Evolutionary conservation across 2,329 filamentous ascomycete species (phyloP).

Genomic region (Nemania diffusa): DNA sequence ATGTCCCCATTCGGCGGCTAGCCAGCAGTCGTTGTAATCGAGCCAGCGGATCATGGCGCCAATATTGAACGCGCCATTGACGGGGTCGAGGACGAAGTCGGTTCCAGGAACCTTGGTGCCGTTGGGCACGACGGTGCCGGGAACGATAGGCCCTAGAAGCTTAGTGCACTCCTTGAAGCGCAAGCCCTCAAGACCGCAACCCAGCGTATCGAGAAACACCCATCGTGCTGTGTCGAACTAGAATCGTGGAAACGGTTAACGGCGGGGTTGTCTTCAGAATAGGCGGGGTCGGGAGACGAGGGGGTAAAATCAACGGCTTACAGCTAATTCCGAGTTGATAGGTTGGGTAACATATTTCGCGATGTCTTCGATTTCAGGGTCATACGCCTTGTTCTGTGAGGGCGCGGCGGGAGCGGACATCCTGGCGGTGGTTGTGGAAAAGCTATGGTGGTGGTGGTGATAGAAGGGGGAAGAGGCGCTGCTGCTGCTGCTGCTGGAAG

Average conservation of each 20-base stretch:
- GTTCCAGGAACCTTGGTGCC: constrained; percentile 92
- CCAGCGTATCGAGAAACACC: constrained; percentile 96
- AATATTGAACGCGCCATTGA: constrained; percentile 98
- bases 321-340: constrained; percentile 90
- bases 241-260: constrained; percentile 43
- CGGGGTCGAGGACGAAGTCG: constrained; percentile 91
- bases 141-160: constrained; percentile 89
- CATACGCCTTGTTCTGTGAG: constrained; percentile 72
- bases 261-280: constrained; percentile 30
- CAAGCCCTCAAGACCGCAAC: constrained; percentile 94
- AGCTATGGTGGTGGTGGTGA: constrained; percentile 44
- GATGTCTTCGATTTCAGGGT: constrained; percentile 95
- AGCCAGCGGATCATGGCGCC: constrained; percentile 99
- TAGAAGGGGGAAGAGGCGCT: constrained; percentile 50
- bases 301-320: constrained; percentile 61
- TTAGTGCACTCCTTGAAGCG: constrained; percentile 97
- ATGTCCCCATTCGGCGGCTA: constrained; percentile 98
- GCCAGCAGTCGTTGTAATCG: constrained; percentile 99
- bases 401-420: constrained; percentile 63
- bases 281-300: constrained; percentile 37
- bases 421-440: constrained; percentile 60
- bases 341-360: constrained; percentile 92
- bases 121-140: constrained; percentile 90
- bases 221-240: constrained; percentile 96
- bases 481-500: constrained; percentile 38